Evolutionary conservation across 1,139 yeast genomes (phyloP).

Genomic region (Debaryomyces coudertii): DNA sequence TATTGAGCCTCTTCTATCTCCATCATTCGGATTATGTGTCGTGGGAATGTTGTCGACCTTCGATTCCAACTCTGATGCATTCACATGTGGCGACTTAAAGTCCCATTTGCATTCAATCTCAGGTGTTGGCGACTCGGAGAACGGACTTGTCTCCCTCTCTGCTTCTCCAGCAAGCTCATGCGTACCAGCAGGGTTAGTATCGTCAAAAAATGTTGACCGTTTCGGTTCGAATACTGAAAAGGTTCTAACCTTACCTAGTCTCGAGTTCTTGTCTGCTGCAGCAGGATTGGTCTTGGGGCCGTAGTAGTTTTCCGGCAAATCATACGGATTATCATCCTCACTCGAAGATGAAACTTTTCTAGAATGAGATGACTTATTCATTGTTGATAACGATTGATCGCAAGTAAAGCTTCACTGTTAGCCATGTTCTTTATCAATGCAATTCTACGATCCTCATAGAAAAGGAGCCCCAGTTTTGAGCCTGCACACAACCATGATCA

Average conservation of each 20-base stretch:
- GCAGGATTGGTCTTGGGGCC: slow-evolving; percentile 65
- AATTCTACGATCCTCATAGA: not conserved
- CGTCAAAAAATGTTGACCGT: slow-evolving; percentile 15
- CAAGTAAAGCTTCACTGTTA: not conserved
- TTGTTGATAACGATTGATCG: slow-evolving; percentile 1
- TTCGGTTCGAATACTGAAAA: slow-evolving; percentile 46
- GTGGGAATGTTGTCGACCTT: not conserved
- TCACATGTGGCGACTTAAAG: not conserved
- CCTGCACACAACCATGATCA: not conserved
- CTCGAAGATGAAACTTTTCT: slow-evolving; percentile 36
- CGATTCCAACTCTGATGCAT: not conserved
- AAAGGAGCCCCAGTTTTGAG: not conserved
- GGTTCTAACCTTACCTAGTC: slow-evolving; percentile 53
- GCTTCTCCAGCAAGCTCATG: slow-evolving; percentile 1
- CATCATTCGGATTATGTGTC: not conserved
- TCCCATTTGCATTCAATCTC: slow-evolving; percentile 1
- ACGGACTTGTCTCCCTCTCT: slow-evolving; percentile 7
- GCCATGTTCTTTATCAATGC: not conserved
- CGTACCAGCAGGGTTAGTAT: slow-evolving; percentile 2
- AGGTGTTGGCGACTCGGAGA: slow-evolving; percentile 11
- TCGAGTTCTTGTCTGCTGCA: slow-evolving; percentile 36
- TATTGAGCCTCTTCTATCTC: slow-evolving; percentile 33
- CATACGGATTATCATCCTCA: slow-evolving; percentile 63
- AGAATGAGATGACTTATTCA: slow-evolving; percentile 11
- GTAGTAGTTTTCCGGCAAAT: slow-evolving; percentile 69